Base-by-base conservation (phyloP, 306 rosid genomes). In the Begonia peltatifolia region DNA sequence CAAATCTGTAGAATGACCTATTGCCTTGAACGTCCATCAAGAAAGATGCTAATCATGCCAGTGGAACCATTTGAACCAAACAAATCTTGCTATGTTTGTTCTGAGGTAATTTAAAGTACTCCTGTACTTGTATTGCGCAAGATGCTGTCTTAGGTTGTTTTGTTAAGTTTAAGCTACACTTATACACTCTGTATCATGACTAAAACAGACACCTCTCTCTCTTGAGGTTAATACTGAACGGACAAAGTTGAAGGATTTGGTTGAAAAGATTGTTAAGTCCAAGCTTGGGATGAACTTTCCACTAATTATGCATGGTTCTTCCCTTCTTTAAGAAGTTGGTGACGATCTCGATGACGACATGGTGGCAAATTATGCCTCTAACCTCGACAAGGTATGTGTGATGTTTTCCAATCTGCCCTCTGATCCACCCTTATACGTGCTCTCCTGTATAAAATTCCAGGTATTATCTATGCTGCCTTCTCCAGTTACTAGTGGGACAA, bases 51-150 rank as follows among this genome's bases (percentile, higher is more conserved):
- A 62, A 86, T 92, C 56, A 87, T 92, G 96, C 99, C 99, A 2
- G 96, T 92, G 76, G 94, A 81, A 63, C 99, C 96, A 55, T 83
- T 83, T 79, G 96, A 86, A 61, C 89, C 94, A 18, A 87, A 81
- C 67, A 79, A 81, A 63, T 81, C 94, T 22, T 92, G 99, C 69
- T 92, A 92, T 66, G 99, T 92, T 64, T 92, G 99, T 70, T 92
- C 99, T 6, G 99, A 92, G 94, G 99, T 77, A 63, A 57, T 54
- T 12, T 47, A 6, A 20, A 30, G 38, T 7, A 30, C 9, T 1
- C 38, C 38, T 30, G 38, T 7, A 30, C 38, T 2, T 30, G 3
- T 30, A 30, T 30, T 30, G 3, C 1, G 6, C 38, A 50, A 22
- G 61, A 41, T 14, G 47, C 22, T 53, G 20, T 62, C 47, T 18